These are phyloP conservation scores for Sclerospora graminicola DNA, from an alignment of 352 stramenopile genomes.

Conservation along the genomic window DNA sequence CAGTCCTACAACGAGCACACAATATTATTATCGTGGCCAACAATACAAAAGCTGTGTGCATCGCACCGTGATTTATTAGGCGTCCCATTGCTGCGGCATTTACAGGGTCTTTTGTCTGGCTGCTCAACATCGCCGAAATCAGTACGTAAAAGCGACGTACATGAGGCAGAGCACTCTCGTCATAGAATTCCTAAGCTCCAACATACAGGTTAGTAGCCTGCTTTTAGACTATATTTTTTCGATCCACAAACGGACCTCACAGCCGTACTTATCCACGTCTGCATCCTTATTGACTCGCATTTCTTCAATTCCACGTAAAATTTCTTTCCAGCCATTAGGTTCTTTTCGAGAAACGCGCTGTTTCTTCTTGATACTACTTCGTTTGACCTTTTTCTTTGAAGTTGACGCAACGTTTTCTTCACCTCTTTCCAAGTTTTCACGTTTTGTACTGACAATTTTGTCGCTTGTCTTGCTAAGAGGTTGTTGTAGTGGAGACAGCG, in stretches of 20 bases:
- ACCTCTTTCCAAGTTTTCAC: conserved; percentile 10
- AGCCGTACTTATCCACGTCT: conserved; percentile 63
- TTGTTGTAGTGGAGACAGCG: neutral
- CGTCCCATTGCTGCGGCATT: conserved; percentile 65
- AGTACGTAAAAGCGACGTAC: conserved; percentile 88
- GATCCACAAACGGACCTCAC: conserved; percentile 29
- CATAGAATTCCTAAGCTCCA: conserved; percentile 26
- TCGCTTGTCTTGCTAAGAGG: conserved; percentile 1
- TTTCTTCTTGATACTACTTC: conserved; percentile 11
- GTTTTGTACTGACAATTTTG: conserved; percentile 12
- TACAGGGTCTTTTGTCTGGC: conserved; percentile 94
- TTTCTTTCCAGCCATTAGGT: conserved; percentile 42
- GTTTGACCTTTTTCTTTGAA: conserved; percentile 16
- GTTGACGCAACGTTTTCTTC: conserved; percentile 1
- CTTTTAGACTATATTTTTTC: neutral
- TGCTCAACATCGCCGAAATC: conserved; percentile 94
- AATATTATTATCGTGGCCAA: neutral
- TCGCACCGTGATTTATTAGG: conserved; percentile 40
- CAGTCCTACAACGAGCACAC: conserved; percentile 35
- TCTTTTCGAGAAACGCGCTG: conserved; percentile 11
- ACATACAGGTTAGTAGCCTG: neutral
- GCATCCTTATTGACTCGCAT: conserved; percentile 57
- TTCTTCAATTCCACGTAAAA: conserved; percentile 47
- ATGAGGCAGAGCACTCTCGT: conserved; percentile 27
- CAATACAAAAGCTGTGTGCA: neutral